phyloP scores from a whole-genome alignment of 257 asterid genomes.

The Jasminum sambac region DNA sequence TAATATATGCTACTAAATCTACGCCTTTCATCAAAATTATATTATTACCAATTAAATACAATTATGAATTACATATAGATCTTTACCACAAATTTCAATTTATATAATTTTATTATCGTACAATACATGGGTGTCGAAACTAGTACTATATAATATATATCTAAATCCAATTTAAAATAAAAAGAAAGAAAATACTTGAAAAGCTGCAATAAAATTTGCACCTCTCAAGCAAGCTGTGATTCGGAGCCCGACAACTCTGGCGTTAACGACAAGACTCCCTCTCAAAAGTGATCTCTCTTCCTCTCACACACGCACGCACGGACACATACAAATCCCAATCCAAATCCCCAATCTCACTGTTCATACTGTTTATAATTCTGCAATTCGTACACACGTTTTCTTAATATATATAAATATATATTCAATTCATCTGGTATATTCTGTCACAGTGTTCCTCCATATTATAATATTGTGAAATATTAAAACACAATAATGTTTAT shows the following conservation, averaged over 20 bases:
- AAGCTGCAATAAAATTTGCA: background rate
- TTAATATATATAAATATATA: too few species aligned
- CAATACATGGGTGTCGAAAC: too few species aligned
- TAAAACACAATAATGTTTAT: background rate
- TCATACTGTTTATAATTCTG: background rate
- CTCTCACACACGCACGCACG: too few species aligned
- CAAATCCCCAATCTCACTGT: background rate
- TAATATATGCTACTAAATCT: too few species aligned
- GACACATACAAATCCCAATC: background rate
- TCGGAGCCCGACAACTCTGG: conserved; percentile 25
- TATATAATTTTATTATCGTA: too few species aligned
- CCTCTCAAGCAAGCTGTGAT: background rate
- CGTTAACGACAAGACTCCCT: conserved; percentile 22
- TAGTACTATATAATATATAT: too few species aligned
- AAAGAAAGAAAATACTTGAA: background rate
- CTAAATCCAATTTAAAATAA: background rate
- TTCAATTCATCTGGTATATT: background rate
- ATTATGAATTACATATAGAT: too few species aligned
- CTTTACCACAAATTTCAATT: too few species aligned
- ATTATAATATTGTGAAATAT: background rate
- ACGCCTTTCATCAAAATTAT: too few species aligned
- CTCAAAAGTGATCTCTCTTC: background rate
- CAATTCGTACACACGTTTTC: background rate
- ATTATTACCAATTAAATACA: too few species aligned
- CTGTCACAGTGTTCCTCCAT: background rate